Evolutionary conservation across 768 basidiomycete species (phyloP).

Genomic region (Serendipita indica): DNA sequence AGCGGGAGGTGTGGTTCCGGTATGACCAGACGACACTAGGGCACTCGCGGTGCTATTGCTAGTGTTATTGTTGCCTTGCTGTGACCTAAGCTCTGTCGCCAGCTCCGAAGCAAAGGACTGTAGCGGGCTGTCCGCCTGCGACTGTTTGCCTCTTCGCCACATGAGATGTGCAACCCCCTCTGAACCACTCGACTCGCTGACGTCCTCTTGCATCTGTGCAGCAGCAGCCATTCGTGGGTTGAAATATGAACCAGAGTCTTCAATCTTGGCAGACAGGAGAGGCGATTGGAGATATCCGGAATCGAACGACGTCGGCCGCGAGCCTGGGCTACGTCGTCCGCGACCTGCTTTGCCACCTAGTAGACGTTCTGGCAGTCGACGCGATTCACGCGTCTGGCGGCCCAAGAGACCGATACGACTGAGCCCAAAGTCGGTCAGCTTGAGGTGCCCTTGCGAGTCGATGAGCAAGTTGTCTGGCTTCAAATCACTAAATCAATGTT

Average conservation of each 20-base stretch:
- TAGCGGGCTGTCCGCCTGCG: constrained; percentile 55
- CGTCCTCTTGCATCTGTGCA: constrained; percentile 60
- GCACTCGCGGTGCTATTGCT: too few relatives aligned
- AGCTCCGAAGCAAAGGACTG: constrained; percentile 80
- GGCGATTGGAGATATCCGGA: constrained; percentile 69
- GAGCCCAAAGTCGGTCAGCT: constrained; percentile 94
- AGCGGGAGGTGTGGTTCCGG: constrained; percentile 48
- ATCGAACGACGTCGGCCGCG: constrained; percentile 70
- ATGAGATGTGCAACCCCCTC: constrained; percentile 42
- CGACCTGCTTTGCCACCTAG: constrained; percentile 22
- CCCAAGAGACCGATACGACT: constrained; percentile 96
- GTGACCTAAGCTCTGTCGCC: constrained; percentile 67
- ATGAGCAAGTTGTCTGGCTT: constrained; percentile 98
- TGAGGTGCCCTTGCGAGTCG: constrained; percentile 90
- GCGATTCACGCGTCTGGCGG: constrained; percentile 72
- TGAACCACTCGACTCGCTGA: constrained; percentile 75
- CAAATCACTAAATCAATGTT: constrained; percentile 67
- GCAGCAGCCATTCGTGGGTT: constrained; percentile 46
- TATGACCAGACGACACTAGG: constrained; percentile 39
- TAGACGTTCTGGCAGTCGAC: constrained; percentile 21
- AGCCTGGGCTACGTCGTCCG: constrained; percentile 48
- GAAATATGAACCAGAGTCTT: constrained; percentile 65
- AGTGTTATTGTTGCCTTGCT: constrained; percentile 21
- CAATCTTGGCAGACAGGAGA: constrained; percentile 41
- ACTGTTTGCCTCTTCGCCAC: constrained; percentile 24